Evolutionary conservation across 2,329 filamentous ascomycete genomes (phyloP), one percentile per base, ranked within the genome.

Genomic region (Aspergillus niger): DNA sequence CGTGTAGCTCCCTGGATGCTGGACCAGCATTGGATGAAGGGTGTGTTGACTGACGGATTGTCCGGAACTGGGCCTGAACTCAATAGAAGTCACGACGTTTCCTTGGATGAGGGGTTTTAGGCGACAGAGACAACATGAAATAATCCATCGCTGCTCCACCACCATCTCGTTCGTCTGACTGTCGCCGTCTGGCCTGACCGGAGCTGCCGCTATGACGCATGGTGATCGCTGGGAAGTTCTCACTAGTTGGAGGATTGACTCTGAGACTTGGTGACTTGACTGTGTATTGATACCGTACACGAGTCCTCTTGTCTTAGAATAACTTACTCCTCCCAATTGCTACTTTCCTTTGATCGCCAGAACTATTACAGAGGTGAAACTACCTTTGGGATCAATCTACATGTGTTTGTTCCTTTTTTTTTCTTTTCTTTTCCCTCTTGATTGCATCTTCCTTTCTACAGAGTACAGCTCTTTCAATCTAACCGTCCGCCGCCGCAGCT

Each of bases 181-280:
- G 11, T 44, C 20, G 8, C 10, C 41, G 17, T 44, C 41, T 44
- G 41, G 41, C 22, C 41, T 44, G 41, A 32, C 50, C 11, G 24
- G 20, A 30, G 41, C 53, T 22, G 53, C 53, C 39, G 53, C 53
- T 44, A 55, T 55, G 53, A 55, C 53, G 53, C 53, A 55, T 36
- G 32, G 15, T 36, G n/a, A 24, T 39, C 7, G 26, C 26, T 26
- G 6, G 26, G 26, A 26, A 26, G 26, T 26, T 26, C 20, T 20
- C 20, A 20, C 20, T 20, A 20, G 39, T 41, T 7, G 10, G 28
- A 30, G 28, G 32, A 36, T 36, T 36, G 32, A 36, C 32, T 13
- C 32, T 36, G 32, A 20, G 32, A 36, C 32, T 26, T 36, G 32
- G 32, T 11, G 20, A 20, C 20, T 20, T 5, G 32, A 36, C 4